These are phyloP conservation scores for Hypoxylon intermedium DNA, from an alignment of 495 filamentous ascomycete genomes.

Conservation along the genomic window DNA sequence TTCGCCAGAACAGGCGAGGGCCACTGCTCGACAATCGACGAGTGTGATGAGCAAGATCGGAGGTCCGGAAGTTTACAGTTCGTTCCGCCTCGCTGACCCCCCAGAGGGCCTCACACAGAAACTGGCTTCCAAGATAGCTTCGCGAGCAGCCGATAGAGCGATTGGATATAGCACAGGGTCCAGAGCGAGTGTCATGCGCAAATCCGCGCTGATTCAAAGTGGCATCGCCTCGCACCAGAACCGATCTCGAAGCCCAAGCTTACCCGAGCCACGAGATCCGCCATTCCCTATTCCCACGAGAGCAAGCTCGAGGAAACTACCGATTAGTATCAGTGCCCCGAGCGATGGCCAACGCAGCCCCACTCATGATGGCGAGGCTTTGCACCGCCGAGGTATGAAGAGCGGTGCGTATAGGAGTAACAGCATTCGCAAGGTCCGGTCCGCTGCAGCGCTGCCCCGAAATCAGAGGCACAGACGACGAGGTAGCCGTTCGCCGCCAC, in stretches of 20 bases:
- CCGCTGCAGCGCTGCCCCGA: conserved; percentile 73
- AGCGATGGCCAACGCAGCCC: conserved; percentile 83
- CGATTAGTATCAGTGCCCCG: conserved; percentile 67
- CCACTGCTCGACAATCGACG: conserved; percentile 29
- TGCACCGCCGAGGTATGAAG: conserved; percentile 50
- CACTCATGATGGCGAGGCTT: conserved; percentile 57
- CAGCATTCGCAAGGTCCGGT: conserved; percentile 82
- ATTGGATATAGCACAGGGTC: conserved; percentile 42
- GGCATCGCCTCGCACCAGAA: conserved; percentile 74
- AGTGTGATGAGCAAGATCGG: conserved; percentile 37
- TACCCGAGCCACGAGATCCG: conserved; percentile 68
- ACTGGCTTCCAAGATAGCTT: conserved; percentile 41
- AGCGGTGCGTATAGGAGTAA: conserved; percentile 54
- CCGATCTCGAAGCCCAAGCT: conserved; percentile 77
- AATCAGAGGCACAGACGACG: conserved; percentile 53
- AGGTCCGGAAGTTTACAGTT: conserved; percentile 39
- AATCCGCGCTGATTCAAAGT: conserved; percentile 76
- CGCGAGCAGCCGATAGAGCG: conserved; percentile 38
- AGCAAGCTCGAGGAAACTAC: conserved; percentile 81
- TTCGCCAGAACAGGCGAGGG: conserved; percentile 47
- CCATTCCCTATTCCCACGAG: conserved; percentile 92
- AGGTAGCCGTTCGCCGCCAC: conserved; percentile 68
- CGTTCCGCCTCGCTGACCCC: conserved; percentile 42
- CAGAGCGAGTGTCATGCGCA: conserved; percentile 57
- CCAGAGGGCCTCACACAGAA: conserved; percentile 43